Conservation (phyloP, 139 green algal species). For the Chlorella sp. region DNA sequence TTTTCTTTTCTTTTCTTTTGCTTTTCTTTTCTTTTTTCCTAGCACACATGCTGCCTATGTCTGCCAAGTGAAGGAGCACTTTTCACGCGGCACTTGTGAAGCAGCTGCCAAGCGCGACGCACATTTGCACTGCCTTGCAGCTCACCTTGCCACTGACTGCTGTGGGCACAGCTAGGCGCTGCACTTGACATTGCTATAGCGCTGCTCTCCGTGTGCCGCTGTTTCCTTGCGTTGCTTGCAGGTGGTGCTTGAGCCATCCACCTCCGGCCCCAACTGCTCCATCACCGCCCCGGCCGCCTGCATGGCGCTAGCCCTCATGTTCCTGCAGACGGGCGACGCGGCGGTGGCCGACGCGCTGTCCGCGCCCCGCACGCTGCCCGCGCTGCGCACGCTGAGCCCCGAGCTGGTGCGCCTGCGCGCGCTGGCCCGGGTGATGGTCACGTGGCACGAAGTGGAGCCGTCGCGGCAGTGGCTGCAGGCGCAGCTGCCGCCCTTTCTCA, state of each 20-base stretch:
- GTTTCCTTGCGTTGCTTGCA: background rate
- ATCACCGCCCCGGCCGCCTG: constrained; percentile 82
- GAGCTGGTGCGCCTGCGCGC: constrained; percentile 85
- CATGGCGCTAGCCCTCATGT: constrained; percentile 87
- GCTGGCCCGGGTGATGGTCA: constrained; percentile 70
- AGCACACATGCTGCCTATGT: too few relatives aligned
- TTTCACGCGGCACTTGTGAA: too few relatives aligned
- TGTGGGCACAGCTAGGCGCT: too few relatives aligned
- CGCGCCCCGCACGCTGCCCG: constrained; percentile 59
- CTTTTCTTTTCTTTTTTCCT: too few relatives aligned
- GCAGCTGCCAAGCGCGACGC: too few relatives aligned
- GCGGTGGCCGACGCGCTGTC: constrained; percentile 54
- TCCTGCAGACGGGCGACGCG: constrained; percentile 76
- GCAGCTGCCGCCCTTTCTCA: constrained; percentile 57
- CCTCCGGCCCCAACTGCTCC: constrained; percentile 54
- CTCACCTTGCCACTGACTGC: too few relatives aligned
- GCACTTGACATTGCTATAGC: too few relatives aligned
- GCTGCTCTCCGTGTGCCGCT: too few relatives aligned
- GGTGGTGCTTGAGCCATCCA: background rate
- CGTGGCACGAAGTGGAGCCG: constrained; percentile 76
- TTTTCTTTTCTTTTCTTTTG: too few relatives aligned
- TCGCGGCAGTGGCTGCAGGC: constrained; percentile 50
- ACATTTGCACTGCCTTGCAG: too few relatives aligned
- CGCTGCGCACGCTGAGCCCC: constrained; percentile 70
- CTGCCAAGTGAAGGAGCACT: too few relatives aligned